These are phyloP conservation scores for Rhododendron williamsianum DNA, from an alignment of 148 eudicot species.

Conservation along the genomic window DNA sequence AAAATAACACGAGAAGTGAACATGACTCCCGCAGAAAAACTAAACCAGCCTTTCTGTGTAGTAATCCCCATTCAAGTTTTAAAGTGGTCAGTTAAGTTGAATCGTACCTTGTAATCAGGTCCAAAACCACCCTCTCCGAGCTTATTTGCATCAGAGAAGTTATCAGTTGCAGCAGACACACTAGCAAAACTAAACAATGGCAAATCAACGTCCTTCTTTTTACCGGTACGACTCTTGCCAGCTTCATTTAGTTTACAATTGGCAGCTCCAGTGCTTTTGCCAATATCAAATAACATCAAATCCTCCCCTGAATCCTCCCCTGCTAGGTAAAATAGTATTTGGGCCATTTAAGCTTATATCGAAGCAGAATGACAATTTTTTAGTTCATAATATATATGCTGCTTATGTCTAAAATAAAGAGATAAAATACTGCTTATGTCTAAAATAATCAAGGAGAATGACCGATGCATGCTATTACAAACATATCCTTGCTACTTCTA, in stretches of 20 bases:
- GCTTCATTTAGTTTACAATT: neutral
- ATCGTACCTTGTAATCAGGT: neutral
- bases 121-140: slow-evolving; percentile 3
- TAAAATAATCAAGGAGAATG: neutral
- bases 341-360: neutral
- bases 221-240: neutral
- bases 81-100: neutral
- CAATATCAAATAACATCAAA: neutral
- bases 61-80: neutral
- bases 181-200: neutral
- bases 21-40: neutral
- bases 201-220: neutral
- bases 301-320: slow-evolving; percentile 2
- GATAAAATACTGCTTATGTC: neutral
- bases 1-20: neutral
- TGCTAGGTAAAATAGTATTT: neutral
- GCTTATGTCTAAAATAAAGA: neutral
- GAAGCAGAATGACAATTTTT: neutral
- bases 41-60: neutral
- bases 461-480: neutral
- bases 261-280: neutral
- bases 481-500: neutral
- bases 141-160: neutral
- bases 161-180: neutral
- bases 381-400: neutral